These are phyloP conservation scores for Rubia yunnanensis DNA, from an alignment of 257 asterid species.

Conservation along the genomic window DNA sequence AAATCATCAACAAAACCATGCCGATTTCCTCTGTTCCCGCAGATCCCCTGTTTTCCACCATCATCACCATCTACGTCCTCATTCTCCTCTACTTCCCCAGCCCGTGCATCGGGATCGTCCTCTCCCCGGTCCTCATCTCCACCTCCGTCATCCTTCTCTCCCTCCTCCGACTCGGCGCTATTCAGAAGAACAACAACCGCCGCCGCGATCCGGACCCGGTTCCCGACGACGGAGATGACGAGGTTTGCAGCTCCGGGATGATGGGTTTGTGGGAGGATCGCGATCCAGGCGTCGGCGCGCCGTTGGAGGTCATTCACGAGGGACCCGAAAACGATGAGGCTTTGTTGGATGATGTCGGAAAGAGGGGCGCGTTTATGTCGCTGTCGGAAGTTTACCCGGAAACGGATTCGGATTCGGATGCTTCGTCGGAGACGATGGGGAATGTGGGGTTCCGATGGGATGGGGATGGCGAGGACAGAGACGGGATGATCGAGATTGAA, in stretches of 20 bases:
- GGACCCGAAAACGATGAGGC: slow-evolving; percentile 36
- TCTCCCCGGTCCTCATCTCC: slow-evolving; percentile 51
- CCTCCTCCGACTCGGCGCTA: slow-evolving; percentile 60
- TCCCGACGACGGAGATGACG: slow-evolving; percentile 2
- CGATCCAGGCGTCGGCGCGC: slow-evolving; percentile 47
- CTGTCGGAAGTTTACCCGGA: slow-evolving; percentile 74
- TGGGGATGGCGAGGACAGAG: slow-evolving; percentile 52
- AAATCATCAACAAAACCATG: not conserved
- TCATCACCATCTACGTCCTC: slow-evolving; percentile 48
- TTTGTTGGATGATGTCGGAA: slow-evolving; percentile 28
- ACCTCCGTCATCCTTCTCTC: slow-evolving; percentile 45
- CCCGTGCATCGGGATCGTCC: slow-evolving; percentile 17
- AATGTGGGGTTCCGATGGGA: slow-evolving; percentile 68
- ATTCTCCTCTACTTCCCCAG: slow-evolving; percentile 53
- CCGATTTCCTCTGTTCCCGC: slow-evolving; percentile 22
- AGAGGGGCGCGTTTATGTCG: slow-evolving; percentile 42
- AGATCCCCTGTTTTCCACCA: slow-evolving; percentile 41
- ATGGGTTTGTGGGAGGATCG: not conserved
- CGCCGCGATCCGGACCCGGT: not conserved
- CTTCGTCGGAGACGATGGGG: slow-evolving; percentile 26
- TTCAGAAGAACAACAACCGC: slow-evolving; percentile 7
- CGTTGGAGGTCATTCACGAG: slow-evolving; percentile 83
- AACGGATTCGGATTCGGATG: slow-evolving; percentile 70
- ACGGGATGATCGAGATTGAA: slow-evolving; percentile 69
- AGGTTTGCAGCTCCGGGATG: slow-evolving; percentile 1